Evolutionary conservation across 139 green algal genomes (phyloP), one percentile per base, ranked within the genome.

Genomic region (Chlorella sp.): DNA sequence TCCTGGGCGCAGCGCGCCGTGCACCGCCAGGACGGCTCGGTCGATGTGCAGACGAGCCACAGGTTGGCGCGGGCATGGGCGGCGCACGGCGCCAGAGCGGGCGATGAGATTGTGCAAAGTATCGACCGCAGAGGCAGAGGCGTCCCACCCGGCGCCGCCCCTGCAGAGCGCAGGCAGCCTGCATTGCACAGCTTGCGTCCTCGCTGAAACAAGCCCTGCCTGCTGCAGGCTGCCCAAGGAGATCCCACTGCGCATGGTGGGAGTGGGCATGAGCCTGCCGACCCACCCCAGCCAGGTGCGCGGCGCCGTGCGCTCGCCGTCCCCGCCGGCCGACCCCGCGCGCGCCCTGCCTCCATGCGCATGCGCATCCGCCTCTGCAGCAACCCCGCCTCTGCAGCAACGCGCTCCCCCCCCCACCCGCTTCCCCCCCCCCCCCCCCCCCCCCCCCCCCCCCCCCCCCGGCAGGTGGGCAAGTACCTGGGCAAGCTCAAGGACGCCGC

Each of bases 401-500:
- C n/a, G n/a, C n/a, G n/a, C n/a, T n/a, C n/a, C n/a, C n/a, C n/a
- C n/a, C n/a, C n/a, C n/a, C n/a, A n/a, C n/a, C n/a, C n/a, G n/a
- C n/a, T n/a, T n/a, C n/a, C n/a, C n/a, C n/a, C 33, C 27, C 17
- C 29, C 33, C 36, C 29, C 29, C 67, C 11, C 42, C 42, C 67
- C 59, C 42, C 19, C 48, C 23, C 25, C 59, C 67, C 31, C 31
- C 42, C 19, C 59, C 42, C 67, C 41, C 9, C 33, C 31, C 42
- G 55, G 15, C n/a, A 66, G 17, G 40, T 65, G 12, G 35, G 9
- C 5, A 33, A 69, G 56, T 83, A 83, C 60, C 71, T 87, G 68
- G 55, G 33, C 21, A 73, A 60, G 55, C 72, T 87, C 3, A 87
- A 87, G 66, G 82, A 87, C 12, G 82, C 77, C 11, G 73, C 67